These are phyloP conservation scores for Marasmius tenuissimus DNA, from an alignment of 1,284 basidiomycete genomes.

Conservation along the genomic window DNA sequence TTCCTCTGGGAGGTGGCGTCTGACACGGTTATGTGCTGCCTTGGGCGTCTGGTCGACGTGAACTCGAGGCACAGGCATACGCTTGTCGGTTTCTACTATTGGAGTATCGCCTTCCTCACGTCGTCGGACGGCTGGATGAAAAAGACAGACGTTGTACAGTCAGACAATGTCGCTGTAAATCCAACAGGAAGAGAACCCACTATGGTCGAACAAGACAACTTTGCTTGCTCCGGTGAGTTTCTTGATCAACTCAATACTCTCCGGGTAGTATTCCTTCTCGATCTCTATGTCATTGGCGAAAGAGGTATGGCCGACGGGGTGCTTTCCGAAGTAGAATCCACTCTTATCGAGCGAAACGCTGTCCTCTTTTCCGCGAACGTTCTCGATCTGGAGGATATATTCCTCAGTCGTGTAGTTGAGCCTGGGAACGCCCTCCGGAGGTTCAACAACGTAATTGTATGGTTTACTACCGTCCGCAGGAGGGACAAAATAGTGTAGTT, in stretches of 20 bases:
- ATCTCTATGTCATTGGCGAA: neutral
- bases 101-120: neutral
- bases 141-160: too few relatives aligned
- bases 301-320: neutral
- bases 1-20: slow-evolving; percentile 29
- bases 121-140: too few relatives aligned
- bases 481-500: neutral
- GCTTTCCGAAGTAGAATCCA: neutral
- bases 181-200: neutral
- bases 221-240: neutral
- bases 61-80: slow-evolving; percentile 46
- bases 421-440: neutral
- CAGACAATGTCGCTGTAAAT: neutral
- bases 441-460: neutral
- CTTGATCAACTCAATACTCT: slow-evolving; percentile 1
- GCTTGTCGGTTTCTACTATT: slow-evolving; percentile 31
- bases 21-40: slow-evolving; percentile 44
- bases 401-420: neutral
- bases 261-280: neutral
- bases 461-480: neutral
- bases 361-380: neutral
- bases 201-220: neutral
- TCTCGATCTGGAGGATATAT: neutral
- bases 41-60: slow-evolving; percentile 61
- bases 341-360: neutral